Evolutionary conservation across 306 rosid genomes (phyloP).

Genomic region (Hippophae rhamnoides): DNA sequence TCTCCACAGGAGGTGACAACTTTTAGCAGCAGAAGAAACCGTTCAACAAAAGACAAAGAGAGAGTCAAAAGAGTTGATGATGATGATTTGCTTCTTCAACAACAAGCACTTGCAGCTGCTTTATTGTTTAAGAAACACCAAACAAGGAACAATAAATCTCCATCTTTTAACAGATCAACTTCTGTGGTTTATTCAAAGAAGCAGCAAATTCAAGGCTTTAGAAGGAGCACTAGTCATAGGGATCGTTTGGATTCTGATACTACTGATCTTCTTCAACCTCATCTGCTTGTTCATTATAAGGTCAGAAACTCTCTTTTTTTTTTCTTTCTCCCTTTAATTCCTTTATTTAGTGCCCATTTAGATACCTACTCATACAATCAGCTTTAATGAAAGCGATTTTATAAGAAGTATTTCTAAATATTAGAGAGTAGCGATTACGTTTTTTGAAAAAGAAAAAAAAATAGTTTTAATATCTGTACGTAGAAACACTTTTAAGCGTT

Average conservation of each 20-base stretch:
- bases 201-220: constrained; percentile 1
- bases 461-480: too few species aligned
- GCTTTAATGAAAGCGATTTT: too few species aligned
- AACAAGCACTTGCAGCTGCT: constrained; percentile 25
- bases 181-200: constrained; percentile 19
- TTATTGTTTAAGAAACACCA: constrained; percentile 20
- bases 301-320: background rate
- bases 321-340: background rate
- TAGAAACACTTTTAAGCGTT: too few species aligned
- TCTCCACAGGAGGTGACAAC: too few species aligned
- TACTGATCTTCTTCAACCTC: constrained; percentile 14
- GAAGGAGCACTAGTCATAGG: constrained; percentile 20
- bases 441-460: too few species aligned
- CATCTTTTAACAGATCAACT: constrained; percentile 17
- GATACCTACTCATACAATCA: too few species aligned
- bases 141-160: background rate
- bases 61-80: background rate
- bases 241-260: constrained; percentile 11
- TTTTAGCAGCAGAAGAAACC: background rate
- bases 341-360: too few species aligned
- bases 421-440: too few species aligned
- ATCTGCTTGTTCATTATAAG: constrained; percentile 14
- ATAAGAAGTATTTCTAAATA: too few species aligned
- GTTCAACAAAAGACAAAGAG: constrained; percentile 10
- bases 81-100: constrained; percentile 13